phyloP scores from a whole-genome alignment of 1,284 basidiomycete species.

The Rhodotorula sp. region DNA sequence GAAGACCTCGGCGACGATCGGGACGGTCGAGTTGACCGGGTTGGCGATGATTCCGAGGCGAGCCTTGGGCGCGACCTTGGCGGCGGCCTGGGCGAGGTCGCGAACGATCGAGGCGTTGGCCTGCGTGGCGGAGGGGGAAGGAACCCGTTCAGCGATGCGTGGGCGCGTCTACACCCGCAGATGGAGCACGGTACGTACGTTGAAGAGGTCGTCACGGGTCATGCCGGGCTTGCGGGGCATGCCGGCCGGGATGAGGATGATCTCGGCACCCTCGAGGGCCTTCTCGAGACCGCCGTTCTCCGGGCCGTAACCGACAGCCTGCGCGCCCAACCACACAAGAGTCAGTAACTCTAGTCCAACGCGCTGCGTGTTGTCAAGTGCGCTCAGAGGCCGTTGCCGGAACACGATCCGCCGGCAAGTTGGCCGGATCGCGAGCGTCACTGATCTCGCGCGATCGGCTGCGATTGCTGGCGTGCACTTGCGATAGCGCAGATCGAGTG shows the following conservation, averaged over 20 bases:
- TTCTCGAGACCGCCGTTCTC: conserved; percentile 77
- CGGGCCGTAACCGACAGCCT: conserved; percentile 73
- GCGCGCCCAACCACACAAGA: conserved; percentile 48
- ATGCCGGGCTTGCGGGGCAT: conserved; percentile 52
- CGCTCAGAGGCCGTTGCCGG: too few relatives aligned
- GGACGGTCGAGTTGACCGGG: conserved; percentile 79
- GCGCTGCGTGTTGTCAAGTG: neutral
- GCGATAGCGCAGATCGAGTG: neutral
- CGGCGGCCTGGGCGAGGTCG: conserved; percentile 85
- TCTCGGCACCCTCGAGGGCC: conserved; percentile 78
- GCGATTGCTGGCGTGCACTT: neutral
- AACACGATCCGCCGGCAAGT: too few relatives aligned
- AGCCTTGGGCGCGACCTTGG: conserved; percentile 82
- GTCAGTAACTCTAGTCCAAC: conserved; percentile 44
- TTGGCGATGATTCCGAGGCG: conserved; percentile 89
- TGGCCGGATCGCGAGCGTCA: too few relatives aligned
- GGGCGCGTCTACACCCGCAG: too few relatives aligned
- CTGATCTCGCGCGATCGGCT: neutral
- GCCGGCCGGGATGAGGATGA: conserved; percentile 96
- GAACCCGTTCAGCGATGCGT: too few relatives aligned
- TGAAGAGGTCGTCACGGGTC: conserved; percentile 99
- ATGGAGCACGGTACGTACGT: conserved; percentile 58
- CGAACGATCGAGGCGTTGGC: conserved; percentile 95
- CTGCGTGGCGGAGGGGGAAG: conserved; percentile 49
- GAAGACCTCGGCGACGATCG: conserved; percentile 90